Base-by-base conservation (phyloP, 1,139 yeast genomes). In the Blastobotrys malaysiensis region DNA sequence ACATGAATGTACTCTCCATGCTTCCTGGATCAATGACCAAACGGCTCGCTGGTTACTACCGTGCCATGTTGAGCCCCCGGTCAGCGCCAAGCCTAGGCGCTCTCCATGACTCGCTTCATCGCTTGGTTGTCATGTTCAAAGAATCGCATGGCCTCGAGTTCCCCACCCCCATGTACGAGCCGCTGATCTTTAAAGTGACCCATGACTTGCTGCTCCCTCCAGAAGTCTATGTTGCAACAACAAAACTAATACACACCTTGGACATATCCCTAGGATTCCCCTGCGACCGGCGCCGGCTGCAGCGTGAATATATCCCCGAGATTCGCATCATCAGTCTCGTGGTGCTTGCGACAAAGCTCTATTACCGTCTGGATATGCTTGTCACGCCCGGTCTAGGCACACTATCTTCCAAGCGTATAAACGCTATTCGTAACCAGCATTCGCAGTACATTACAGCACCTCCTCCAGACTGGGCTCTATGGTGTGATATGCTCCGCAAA, bases 191-290 rank as follows among this genome's bases (percentile, higher is more conserved):
- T 53, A 64, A 65, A 56, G 52, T 63, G 46, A 59, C 66, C 46
- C 65, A 61, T 14, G 69, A 67, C 53, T 54, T 72, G 43, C 56
- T 70, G 45, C 58, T 72, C 20, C 74, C 76, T 5, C 72, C 73
- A 2, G 69, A 67, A 46, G 59, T 72, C 2, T 69, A 65, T 57
- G 53, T 55, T 1, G 67, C 62, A 1, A 67, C 61, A 1, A 50
- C 54, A 24, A 44, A 46, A 18, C 18, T 61, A 19, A 24, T 53
- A 11, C 56, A 48, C 9, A 52, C 36, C n/a, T 49, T 60, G 3
- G 26, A 45, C n/a, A 22, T 52, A 5, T 26, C 16, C 3, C 43
- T 56, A 20, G 51, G 36, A 18, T 31, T 47, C 43, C 48, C 46
- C 19, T n/a, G 24, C 18, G 50, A 36, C 36, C 21, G 27, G 22